These are phyloP conservation scores for Lactifluus volemus DNA, from an alignment of 768 basidiomycete genomes.

Conservation along the genomic window DNA sequence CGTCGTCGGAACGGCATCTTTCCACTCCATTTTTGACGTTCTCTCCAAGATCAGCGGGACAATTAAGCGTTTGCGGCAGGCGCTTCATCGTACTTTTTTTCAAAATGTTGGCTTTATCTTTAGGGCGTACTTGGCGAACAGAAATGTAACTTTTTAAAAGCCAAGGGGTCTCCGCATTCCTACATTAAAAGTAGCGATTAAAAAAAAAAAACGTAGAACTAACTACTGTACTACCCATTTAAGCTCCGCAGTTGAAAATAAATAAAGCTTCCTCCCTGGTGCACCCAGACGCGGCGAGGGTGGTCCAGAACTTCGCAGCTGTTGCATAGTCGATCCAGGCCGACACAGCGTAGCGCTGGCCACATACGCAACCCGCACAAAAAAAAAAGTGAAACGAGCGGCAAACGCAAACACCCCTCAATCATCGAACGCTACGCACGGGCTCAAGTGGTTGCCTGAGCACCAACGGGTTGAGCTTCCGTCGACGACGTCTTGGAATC, in stretches of 20 bases:
- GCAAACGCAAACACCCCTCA: no score
- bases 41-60: no score
- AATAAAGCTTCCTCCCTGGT: background rate
- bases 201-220: background rate
- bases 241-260: background rate
- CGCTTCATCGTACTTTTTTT: no score
- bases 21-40: no score
- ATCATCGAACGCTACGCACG: background rate
- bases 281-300: no score
- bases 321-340: no score
- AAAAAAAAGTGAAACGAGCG: no score
- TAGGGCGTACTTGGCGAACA: background rate
- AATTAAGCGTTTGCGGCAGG: no score
- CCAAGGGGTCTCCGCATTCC: background rate
- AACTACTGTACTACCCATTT: background rate
- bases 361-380: no score
- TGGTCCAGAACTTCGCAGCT: no score
- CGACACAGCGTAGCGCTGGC: no score
- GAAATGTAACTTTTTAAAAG: background rate
- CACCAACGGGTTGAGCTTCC: background rate
- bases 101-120: background rate
- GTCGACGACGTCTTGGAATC: conserved; percentile 22
- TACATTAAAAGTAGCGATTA: background rate
- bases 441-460: conserved; percentile 10
- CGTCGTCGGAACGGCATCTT: no score